These are phyloP conservation scores for Aegle marmelos DNA, from an alignment of 345 rosid genomes.

Conservation along the genomic window DNA sequence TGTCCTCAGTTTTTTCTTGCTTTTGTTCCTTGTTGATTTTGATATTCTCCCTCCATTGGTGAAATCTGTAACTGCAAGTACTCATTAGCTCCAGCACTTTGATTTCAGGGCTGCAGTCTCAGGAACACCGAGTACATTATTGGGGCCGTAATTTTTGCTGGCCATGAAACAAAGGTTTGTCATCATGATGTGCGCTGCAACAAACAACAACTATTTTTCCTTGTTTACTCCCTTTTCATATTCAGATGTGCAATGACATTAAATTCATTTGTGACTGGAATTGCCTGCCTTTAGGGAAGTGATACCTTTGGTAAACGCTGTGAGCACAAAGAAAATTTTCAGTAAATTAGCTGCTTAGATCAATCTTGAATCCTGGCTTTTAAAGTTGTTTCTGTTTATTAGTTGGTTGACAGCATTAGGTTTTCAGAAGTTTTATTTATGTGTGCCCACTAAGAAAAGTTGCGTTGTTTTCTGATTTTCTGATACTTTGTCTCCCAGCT, in stretches of 20 bases:
- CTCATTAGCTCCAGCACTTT: conserved; percentile 16
- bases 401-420: background rate
- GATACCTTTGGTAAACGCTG: conserved; percentile 2
- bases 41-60: background rate
- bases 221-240: background rate
- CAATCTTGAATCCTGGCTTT: background rate
- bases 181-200: conserved; percentile 2
- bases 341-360: background rate
- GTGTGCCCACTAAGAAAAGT: conserved; percentile 6
- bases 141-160: conserved; percentile 89
- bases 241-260: background rate
- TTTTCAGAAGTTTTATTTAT: conserved; percentile 11
- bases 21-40: conserved; percentile 1
- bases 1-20: background rate
- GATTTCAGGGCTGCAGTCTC: conserved; percentile 94
- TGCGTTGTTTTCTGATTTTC: conserved; percentile 4
- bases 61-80: conserved; percentile 7
- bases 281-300: background rate
- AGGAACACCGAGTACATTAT: conserved; percentile 91
- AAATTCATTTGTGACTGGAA: background rate
- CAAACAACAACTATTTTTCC: background rate
- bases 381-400: background rate
- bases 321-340: background rate
- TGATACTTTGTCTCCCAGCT: background rate
- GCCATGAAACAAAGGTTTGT: conserved; percentile 96